Conservation (phyloP, 805 yeast species). For the Candida bentonensis region DNA sequence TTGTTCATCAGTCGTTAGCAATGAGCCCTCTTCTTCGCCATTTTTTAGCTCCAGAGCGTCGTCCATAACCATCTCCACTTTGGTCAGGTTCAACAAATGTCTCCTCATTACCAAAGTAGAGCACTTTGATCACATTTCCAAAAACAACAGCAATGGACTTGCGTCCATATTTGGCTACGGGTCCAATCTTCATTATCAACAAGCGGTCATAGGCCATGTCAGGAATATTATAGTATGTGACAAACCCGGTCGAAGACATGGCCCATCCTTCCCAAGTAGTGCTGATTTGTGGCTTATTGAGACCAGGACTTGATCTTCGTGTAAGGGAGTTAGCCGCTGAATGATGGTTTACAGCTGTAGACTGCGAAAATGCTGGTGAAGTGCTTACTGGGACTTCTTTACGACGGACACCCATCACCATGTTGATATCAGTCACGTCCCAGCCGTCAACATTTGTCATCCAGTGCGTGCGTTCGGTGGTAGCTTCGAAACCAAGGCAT, state of each 20-base stretch:
- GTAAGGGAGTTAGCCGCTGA: not conserved
- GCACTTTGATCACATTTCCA: constrained; percentile 57
- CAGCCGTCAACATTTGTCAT: constrained; percentile 56
- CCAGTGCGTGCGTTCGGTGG: constrained; percentile 57
- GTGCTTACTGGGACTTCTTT: constrained; percentile 21
- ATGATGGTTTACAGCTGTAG: not conserved
- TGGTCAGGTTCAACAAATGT: not conserved
- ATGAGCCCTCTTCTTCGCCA: not conserved
- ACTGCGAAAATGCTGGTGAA: not conserved
- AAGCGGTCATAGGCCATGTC: constrained; percentile 15
- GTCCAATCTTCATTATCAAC: constrained; percentile 42
- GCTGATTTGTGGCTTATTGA: constrained; percentile 20
- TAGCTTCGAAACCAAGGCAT: constrained; percentile 73
- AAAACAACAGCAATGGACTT: constrained; percentile 63
- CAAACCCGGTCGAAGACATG: constrained; percentile 50
- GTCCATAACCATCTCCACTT: not conserved
- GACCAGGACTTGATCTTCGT: not conserved
- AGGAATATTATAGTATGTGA: constrained; percentile 46
- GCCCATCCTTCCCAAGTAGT: constrained; percentile 75
- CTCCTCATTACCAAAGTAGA: constrained; percentile 66
- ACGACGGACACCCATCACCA: constrained; percentile 52
- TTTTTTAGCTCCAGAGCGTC: not conserved
- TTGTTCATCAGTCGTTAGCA: not conserved
- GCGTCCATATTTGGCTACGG: constrained; percentile 58
- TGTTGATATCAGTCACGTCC: constrained; percentile 66